These are phyloP conservation scores for Citrus hindsii DNA, from an alignment of 345 rosid species.

Conservation along the genomic window DNA sequence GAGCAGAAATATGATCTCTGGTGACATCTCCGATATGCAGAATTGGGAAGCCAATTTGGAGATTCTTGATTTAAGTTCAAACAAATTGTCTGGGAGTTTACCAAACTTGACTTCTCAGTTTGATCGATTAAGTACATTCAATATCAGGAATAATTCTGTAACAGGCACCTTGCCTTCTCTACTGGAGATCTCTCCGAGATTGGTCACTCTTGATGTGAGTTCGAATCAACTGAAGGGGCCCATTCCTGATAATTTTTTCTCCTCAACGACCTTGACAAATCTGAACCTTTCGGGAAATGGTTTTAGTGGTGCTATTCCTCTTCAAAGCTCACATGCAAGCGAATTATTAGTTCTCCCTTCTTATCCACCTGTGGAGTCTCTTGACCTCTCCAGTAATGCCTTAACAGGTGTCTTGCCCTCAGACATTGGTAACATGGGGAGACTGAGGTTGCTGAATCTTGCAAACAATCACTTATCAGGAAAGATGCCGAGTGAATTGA, in stretches of 20 bases:
- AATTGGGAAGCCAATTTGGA: conserved; percentile 69
- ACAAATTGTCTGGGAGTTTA: conserved; percentile 66
- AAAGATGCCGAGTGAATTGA: conserved; percentile 66
- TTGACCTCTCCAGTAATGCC: conserved; percentile 84
- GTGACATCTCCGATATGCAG: conserved; percentile 50
- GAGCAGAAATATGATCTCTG: conserved; percentile 69
- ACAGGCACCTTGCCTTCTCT: conserved; percentile 63
- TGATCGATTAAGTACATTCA: conserved; percentile 48
- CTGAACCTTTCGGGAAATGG: conserved; percentile 83
- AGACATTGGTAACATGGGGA: conserved; percentile 57
- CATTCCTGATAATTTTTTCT: conserved; percentile 60
- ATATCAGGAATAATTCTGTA: conserved; percentile 63
- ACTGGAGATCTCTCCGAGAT: conserved; percentile 32
- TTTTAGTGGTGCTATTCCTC: conserved; percentile 65
- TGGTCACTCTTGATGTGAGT: conserved; percentile 74
- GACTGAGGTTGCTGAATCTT: conserved; percentile 56
- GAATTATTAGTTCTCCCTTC: conserved; percentile 48
- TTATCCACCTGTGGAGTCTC: conserved; percentile 60
- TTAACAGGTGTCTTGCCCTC: conserved; percentile 61
- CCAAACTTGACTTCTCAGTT: conserved; percentile 57
- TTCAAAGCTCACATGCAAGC: conserved; percentile 50
- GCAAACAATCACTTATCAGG: conserved; percentile 69
- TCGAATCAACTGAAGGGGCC: conserved; percentile 59
- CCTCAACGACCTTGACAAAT: conserved; percentile 47
- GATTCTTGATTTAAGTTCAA: conserved; percentile 81